Conservation (phyloP, 768 basidiomycete species). For the Hemileccinum impolitum region DNA sequence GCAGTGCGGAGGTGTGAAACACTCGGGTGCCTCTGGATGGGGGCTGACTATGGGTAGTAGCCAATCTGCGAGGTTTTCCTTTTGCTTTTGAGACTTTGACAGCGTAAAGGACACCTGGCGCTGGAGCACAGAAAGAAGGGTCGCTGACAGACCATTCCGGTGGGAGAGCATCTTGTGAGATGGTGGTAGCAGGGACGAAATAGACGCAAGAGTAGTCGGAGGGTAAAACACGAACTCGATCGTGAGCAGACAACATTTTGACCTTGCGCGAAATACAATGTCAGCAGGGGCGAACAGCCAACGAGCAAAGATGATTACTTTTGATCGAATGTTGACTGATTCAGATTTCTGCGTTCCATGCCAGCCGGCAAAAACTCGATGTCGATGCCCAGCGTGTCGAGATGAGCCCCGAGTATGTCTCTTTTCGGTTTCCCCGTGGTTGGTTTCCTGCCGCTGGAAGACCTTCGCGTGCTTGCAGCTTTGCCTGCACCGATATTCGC, state of each 20-base stretch:
- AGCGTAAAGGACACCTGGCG: conserved; percentile 33
- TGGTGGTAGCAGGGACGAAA: conserved; percentile 33
- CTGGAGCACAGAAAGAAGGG: conserved; percentile 52
- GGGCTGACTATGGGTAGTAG: conserved; percentile 48
- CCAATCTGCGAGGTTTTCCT: conserved; percentile 54
- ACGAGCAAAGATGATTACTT: conserved; percentile 50
- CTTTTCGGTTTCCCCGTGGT: conserved; percentile 47
- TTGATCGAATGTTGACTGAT: conserved; percentile 81
- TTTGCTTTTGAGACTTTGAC: conserved; percentile 40
- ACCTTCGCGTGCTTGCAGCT: conserved; percentile 13
- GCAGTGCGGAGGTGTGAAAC: conserved; percentile 55
- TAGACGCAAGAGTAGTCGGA: conserved; percentile 43
- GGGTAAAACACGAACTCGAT: conserved; percentile 69
- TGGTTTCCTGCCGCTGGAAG: conserved; percentile 27
- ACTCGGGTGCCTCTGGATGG: conserved; percentile 52
- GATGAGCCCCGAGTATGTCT: conserved; percentile 63
- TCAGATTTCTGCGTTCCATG: conserved; percentile 74
- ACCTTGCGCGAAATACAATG: conserved; percentile 40
- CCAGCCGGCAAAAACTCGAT: conserved; percentile 76
- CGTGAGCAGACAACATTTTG: conserved; percentile 64
- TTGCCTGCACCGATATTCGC: conserved; percentile 20
- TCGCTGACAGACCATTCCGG: conserved; percentile 46
- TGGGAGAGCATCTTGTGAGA: conserved; percentile 61
- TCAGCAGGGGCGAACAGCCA: conserved; percentile 13
- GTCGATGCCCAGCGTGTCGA: conserved; percentile 65